Base-by-base conservation (phyloP, 495 filamentous ascomycete species). In the Physcia stellaris region DNA sequence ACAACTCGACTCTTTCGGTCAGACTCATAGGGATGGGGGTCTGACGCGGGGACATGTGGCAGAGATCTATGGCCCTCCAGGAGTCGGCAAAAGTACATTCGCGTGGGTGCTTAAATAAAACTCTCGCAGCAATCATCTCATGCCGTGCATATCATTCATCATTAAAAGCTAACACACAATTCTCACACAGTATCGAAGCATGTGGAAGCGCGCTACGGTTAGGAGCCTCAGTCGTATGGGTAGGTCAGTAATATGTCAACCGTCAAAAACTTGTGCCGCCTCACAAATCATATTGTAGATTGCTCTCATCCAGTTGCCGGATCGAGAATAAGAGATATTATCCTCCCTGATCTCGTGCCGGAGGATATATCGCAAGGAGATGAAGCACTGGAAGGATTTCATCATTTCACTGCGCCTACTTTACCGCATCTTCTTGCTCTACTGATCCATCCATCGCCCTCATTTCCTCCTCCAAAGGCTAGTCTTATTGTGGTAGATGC, bases 31-130 rank as follows among this genome's bases (percentile, higher is more conserved):
- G 24, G 33, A 13, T 31, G 66, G 63, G 31, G 86, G 82, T 3
- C 56, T 94, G 19, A 62, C 71, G 38, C 73, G 77, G 24, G 86
- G 85, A 17, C 80, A 85, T 53, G 67, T 93, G n/a, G 79, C 78
- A 4, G 90, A 98, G 56, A 60, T 94, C 22, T 93, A 79, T 62
- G 90, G 90, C 0, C 86, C 90, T 12, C 83, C 84, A 7, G 88
- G 88, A 1, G 72, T 70, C 12, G 90, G 90, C 10, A 96, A 96
- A 59, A 92, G 88, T 0, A 62, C 79, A 4, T 60, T 98, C 46
- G 80, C 75, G 88, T 93, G 58, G 41, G 64, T 58, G 16, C 4
- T 37, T n/a, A n/a, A n/a, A n/a, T n/a, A 4, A 15, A 13, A 6
- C n/a, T n/a, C n/a, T n/a, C n/a, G n/a, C n/a, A n/a, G n/a, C n/a